Percentiles rank a stretch among this genome's conserved stretches.
phyloP scores from a whole-genome alignment of 768 basidiomycete species.

The Amanita pseudoporphyria region DNA sequence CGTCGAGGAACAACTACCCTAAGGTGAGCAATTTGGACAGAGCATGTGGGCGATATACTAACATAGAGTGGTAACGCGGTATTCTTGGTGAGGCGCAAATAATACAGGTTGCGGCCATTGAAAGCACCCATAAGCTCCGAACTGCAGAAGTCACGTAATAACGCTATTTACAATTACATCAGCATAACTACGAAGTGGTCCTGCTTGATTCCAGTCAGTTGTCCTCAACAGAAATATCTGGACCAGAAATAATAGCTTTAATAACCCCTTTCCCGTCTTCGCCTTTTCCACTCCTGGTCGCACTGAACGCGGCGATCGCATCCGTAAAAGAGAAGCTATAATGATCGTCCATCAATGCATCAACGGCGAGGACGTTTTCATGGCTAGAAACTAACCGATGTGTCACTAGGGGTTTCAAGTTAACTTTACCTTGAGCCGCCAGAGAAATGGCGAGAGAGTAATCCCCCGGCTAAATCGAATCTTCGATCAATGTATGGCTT shows the following conservation, averaged over 20 bases:
- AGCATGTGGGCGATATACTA: constrained; percentile 13
- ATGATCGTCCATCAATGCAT: too few species aligned
- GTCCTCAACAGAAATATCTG: constrained; percentile 25
- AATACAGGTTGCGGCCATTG: constrained; percentile 66
- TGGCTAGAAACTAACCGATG: constrained; percentile 47
- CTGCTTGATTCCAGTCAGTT: background rate
- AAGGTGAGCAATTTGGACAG: background rate
- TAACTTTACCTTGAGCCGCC: constrained; percentile 70
- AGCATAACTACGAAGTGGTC: background rate
- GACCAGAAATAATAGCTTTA: constrained; percentile 84
- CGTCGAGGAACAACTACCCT: constrained; percentile 73
- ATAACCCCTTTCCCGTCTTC: constrained; percentile 83
- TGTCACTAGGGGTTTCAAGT: constrained; percentile 83
- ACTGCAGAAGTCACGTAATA: background rate
- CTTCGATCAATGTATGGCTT: background rate
- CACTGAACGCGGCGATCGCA: constrained; percentile 72
- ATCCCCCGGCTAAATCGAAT: constrained; percentile 56
- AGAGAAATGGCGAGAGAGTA: constrained; percentile 82
- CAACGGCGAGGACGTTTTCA: background rate
- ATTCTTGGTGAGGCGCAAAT: constrained; percentile 69
- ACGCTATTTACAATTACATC: background rate
- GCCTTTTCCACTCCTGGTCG: constrained; percentile 72
- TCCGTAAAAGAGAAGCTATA: constrained; percentile 66
- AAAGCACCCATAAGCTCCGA: constrained; percentile 25
- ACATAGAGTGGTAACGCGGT: constrained; percentile 76